phyloP scores from a whole-genome alignment of 306 rosid species.

The Prunus campanulata region DNA sequence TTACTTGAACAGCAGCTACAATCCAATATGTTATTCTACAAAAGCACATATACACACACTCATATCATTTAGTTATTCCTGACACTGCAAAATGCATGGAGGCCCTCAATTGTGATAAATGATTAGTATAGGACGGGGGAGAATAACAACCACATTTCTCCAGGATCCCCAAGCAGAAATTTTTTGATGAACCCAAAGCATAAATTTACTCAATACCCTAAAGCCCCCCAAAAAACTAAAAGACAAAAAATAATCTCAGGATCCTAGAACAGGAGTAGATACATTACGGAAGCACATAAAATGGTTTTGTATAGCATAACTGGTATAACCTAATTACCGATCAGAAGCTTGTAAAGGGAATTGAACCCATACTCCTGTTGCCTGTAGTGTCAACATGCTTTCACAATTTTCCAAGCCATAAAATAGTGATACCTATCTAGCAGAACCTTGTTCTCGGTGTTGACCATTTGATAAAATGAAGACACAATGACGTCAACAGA shows the following conservation, averaged over 20 bases:
- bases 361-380: not conserved
- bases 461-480: not conserved
- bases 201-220: not conserved
- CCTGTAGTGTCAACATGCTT: not conserved
- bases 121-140: not conserved
- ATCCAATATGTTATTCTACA: not conserved
- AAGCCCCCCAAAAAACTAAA: not conserved
- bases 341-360: not conserved
- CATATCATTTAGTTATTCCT: not conserved
- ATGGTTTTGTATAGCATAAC: not conserved
- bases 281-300: not conserved
- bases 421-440: not conserved
- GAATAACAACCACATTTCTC: not conserved
- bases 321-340: not conserved
- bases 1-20: not conserved
- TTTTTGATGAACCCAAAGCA: not conserved
- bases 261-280: not conserved
- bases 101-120: not conserved
- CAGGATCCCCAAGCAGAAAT: not conserved
- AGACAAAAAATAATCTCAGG: not conserved
- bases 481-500: not conserved
- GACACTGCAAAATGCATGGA: not conserved
- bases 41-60: not conserved
- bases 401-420: not conserved
- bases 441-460: not conserved